Evolutionary conservation across 2,329 filamentous ascomycete species (phyloP), one percentile per base, ranked within the genome.

Genomic region (Spiromastix sp.): DNA sequence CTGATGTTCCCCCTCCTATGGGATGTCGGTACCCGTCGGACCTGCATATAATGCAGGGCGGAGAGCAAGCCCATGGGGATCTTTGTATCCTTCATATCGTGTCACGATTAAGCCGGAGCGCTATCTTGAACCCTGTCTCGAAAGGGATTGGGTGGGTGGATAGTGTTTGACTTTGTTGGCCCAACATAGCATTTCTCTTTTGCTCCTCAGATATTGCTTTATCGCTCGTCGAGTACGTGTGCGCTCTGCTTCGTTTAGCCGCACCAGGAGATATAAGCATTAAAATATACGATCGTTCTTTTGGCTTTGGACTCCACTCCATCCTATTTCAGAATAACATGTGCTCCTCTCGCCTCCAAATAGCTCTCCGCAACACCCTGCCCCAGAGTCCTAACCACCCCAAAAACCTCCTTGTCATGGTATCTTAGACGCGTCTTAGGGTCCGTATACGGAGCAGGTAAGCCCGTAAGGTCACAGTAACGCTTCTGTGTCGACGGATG

Each of bases 81-180:
- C 17, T 27, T 11, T 11, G 13, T 35, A 25, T 33, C 32, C 38
- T 40, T 30, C 34, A 37, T 41, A 42, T 38, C 49, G 54, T 81
- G 85, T 85, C 83, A 80, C 85, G 81, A 93, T 91, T 94, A 94
- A 95, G 87, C 87, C 86, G 87, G 87, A 93, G 86, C 84, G 76
- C 75, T 79, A 80, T 79, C 77, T 87, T 79, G 74, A 84, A 79
- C 77, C 72, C 77, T 71, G 69, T 68, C 65, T 74, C 68, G 83
- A 93, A 66, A 93, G 82, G 75, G 69, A 59, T 59, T 64, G 68
- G 77, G 77, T 81, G 84, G 33, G 77, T 94, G 82, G 85, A 80
- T 76, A 79, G 72, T 68, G 85, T 75, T 93, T 94, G 87, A 93
- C 85, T 94, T 85, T 83, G 83, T 76, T 79, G 82, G 74, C 80